Evolutionary conservation across 768 basidiomycete genomes (phyloP).

Genomic region (Krasilnikovozyma curviuscula): DNA sequence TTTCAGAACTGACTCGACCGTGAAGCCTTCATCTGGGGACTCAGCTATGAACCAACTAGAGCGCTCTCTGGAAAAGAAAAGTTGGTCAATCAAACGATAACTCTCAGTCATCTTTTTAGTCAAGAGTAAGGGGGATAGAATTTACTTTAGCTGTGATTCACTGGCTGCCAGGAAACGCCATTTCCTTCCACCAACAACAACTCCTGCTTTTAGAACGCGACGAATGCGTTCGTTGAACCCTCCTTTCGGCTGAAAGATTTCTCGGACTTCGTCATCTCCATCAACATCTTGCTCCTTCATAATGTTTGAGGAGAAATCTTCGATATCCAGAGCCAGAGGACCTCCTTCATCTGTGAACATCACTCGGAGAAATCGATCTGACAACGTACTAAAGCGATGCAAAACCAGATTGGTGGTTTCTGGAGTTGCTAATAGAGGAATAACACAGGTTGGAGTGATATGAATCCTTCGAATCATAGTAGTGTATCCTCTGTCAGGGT

Average conservation of each 20-base stretch:
- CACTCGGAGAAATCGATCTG: slow-evolving; percentile 17
- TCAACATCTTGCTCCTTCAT: not conserved
- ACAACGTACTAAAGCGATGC: no score
- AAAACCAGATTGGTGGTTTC: slow-evolving; percentile 4
- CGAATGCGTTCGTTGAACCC: slow-evolving; percentile 3
- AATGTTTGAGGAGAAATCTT: not conserved
- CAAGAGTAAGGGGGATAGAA: not conserved
- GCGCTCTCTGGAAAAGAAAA: slow-evolving; percentile 1
- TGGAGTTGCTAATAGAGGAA: slow-evolving; percentile 10
- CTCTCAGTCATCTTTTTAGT: not conserved
- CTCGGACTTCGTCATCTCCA: not conserved
- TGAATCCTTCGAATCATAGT: not conserved
- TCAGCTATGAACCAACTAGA: slow-evolving; percentile 6
- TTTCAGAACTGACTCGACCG: not conserved
- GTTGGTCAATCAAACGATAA: not conserved
- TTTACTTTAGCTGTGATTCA: slow-evolving; percentile 3
- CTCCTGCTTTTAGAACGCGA: slow-evolving; percentile 1
- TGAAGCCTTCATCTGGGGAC: not conserved
- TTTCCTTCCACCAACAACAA: not conserved
- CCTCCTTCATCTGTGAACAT: slow-evolving; percentile 16
- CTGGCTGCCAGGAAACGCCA: slow-evolving; percentile 5
- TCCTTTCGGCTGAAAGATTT: not conserved
- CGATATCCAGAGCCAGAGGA: no score
- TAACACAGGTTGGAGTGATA: slow-evolving; percentile 8
- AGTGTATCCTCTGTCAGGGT: no score